A percentile compares a stretch with the other conserved stretches of the same genome.
These are phyloP conservation scores for Effrenium voratum DNA, from an alignment of 73 alveolate genomes.

Conservation along the genomic window DNA sequence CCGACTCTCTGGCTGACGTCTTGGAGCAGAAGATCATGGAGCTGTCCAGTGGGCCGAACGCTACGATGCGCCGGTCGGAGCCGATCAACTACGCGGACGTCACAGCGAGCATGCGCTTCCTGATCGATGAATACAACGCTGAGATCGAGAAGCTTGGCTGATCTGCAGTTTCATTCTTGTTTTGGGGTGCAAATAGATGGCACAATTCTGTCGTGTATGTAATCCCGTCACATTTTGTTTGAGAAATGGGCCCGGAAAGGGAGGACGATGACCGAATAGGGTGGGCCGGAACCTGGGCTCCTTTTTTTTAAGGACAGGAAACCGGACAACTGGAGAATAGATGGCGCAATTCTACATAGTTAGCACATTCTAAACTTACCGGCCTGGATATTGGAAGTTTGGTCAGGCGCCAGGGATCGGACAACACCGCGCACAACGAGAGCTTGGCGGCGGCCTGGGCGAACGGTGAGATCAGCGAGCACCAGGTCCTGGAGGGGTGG, in stretches of 20 bases:
- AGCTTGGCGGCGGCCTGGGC: neutral
- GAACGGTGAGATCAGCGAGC: neutral
- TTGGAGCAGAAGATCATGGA: neutral
- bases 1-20: neutral
- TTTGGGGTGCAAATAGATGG: no score
- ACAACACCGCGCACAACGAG: neutral
- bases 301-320: neutral
- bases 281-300: neutral
- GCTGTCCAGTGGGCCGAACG: neutral
- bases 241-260: neutral
- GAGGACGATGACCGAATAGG: neutral
- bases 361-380: neutral
- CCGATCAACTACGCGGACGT: neutral
- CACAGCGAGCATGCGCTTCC: neutral
- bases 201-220: neutral
- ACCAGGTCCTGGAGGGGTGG: neutral
- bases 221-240: neutral
- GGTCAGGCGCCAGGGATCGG: neutral
- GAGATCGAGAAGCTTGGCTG: no score
- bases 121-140: no score
- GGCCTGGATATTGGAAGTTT: neutral
- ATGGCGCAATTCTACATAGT: neutral
- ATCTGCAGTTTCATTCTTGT: no score
- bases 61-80: neutral
- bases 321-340: no score